Conservation (phyloP, 352 stramenopile genomes). For the Achlya hypogyna region DNA sequence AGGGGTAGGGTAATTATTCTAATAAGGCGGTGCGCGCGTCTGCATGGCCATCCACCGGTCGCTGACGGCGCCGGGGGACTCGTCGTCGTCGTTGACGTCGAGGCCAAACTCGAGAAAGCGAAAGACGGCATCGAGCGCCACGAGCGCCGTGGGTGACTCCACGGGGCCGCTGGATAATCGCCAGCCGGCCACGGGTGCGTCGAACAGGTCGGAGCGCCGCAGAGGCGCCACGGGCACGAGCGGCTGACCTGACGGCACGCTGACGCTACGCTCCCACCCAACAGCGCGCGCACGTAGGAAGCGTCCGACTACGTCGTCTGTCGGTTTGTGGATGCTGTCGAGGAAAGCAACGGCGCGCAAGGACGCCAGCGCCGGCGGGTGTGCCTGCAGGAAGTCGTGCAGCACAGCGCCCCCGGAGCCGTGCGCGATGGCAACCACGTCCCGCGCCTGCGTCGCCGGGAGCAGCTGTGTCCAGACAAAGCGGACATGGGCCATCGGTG, state of each 20-base stretch:
- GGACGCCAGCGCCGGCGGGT: not conserved
- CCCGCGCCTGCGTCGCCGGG: not conserved
- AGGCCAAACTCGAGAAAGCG: not conserved
- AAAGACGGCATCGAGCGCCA: not conserved
- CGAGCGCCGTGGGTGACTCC: not conserved
- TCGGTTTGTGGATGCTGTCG: not conserved
- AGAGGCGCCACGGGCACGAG: not conserved
- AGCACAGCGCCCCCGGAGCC: not conserved
- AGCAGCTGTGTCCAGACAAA: conserved; percentile 1
- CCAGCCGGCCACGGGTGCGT: not conserved
- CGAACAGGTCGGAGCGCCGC: not conserved
- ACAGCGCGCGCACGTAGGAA: not conserved
- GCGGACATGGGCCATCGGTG: not conserved
- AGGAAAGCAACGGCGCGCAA: not conserved
- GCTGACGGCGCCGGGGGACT: not conserved
- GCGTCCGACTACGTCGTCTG: not conserved
- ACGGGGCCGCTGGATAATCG: not conserved
- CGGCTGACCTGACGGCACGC: not conserved
- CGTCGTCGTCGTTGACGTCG: not conserved
- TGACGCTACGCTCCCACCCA: not conserved
- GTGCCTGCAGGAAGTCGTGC: not conserved
- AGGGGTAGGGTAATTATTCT: not conserved
- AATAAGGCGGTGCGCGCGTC: not conserved
- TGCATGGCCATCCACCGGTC: not conserved
- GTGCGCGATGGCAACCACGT: not conserved